Conservation (phyloP, 805 yeast genomes). For the Saccharomycopsis malanga region DNA sequence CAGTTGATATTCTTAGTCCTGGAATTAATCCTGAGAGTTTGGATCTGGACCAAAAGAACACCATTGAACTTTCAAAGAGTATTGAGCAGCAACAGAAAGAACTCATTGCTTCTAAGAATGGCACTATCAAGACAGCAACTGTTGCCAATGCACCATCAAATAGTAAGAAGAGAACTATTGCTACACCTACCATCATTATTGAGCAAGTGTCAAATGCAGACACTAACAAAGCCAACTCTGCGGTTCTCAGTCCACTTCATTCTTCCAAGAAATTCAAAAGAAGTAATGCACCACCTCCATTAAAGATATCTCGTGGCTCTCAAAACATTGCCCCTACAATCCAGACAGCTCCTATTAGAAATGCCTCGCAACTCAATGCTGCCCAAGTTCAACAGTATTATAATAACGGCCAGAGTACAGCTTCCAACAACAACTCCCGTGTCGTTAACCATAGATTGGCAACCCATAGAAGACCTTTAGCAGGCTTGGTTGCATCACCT, state of each 20-base stretch:
- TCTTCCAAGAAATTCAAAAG: conserved; percentile 27
- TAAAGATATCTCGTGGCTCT: conserved; percentile 23
- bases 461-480: not conserved
- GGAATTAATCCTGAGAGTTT: conserved; percentile 13
- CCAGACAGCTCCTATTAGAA: conserved; percentile 30
- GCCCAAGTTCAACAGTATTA: too few species aligned
- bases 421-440: conserved; percentile 6
- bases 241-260: conserved; percentile 20
- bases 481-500: not conserved
- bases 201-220: conserved; percentile 16
- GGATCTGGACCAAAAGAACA: conserved; percentile 13
- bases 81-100: conserved; percentile 20
- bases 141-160: not conserved
- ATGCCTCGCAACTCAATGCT: not conserved
- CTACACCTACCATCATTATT: conserved; percentile 19
- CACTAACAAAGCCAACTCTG: not conserved
- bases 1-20: conserved; percentile 21
- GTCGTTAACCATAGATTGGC: conserved; percentile 4
- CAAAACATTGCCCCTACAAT: conserved; percentile 25
- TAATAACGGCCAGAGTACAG: not conserved
- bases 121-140: not conserved
- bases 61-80: conserved; percentile 16
- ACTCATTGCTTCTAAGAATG: conserved; percentile 17
- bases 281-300: conserved; percentile 28
- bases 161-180: conserved; percentile 7